Evolutionary conservation across 2,329 filamentous ascomycete genomes (phyloP), one percentile per base, ranked within the genome.

Genomic region (Magnaporthales sp.): DNA sequence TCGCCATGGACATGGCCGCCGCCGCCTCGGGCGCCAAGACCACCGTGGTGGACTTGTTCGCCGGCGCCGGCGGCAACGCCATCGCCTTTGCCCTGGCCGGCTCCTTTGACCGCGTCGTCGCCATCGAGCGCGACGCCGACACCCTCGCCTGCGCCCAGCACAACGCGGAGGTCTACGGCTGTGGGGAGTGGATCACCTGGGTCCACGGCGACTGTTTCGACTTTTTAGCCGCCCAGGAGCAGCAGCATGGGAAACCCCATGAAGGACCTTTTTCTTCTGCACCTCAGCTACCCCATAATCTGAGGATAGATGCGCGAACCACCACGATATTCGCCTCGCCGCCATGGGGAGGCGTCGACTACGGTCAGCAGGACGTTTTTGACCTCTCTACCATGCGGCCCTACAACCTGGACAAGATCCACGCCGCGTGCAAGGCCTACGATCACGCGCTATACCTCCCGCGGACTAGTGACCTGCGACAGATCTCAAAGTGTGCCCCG

Each of bases 131-230:
- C 71, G 89, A 98, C 73, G 81, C 88, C 3, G 85, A 88, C 10
- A 92, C 91, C 0, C 84, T 99, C 7, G 89, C 89, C 62, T 99
- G 96, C 77, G 95, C 93, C 29, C 93, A 96, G 79, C 89, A 96
- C 75, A 99, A 99, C 75, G 93, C 95, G 8, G 82, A 87, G 66
- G 80, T 98, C 62, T 96, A 97, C 75, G 93, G 90, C 3, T 91
- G 97, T 0, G 80, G 81, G 2, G 85, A 89, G 63, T 67, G 86
- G 73, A 94, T 99, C 72, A 91, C 88, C 66, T 99, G 93, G 90
- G 84, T 97, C 51, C 82, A 91, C 66, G 93, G 90, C 4, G 93
- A 98, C 78, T 95, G 91, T 75, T 96, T 99, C 73, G 84, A 91
- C 46, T 87, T 88, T 63, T 77, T 96, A 27, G 77, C 82, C n/a